Base-by-base conservation (phyloP, 2,329 filamentous ascomycete genomes). In the Aspergillus viridinutans region DNA sequence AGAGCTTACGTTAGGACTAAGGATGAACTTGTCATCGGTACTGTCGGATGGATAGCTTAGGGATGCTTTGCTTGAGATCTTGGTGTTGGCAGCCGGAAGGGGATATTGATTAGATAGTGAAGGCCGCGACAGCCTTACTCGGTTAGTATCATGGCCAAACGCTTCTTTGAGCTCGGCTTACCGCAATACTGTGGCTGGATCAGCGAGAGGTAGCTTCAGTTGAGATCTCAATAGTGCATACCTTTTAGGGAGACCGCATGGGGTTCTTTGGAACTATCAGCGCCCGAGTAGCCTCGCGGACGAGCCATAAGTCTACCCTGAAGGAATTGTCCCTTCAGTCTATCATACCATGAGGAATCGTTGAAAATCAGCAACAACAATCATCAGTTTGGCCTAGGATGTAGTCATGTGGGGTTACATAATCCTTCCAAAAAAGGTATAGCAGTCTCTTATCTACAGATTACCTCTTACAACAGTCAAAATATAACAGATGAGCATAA, bases 211-310 rank as follows among this genome's bases (percentile, higher is more conserved):
- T 49, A 17, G 23, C 38, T 3, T 49, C 21, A 50, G 43, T 32
- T 53, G 49, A 52, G 38, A 38, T 28, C 48, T 49, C 51, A 50
- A 20, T 23, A 35, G 52, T 58, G 51, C 68, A 49, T 69, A 79
- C 77, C 90, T 78, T 92, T 93, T 53, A 92, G 78, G 52, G 89
- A 92, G 49, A 92, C 84, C 21, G 87, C 85, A 74, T 92, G 89
- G 40, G 89, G 88, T 74, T 92, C 90, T 73, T 90, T 90, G 14
- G 74, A 72, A 50, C 67, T 72, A 47, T 79, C 77, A 50, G 76
- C 74, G 14, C 71, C 67, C 17, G 76, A 78, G 49, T 72, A 66
- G 52, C 76, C 73, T 58, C 76, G 71, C 53, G 75, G 67, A 29
- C 76, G 75, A 63, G 76, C 71, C 76, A 79, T 79, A 0, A 20